A percentile compares a stretch with the other conserved stretches of the same genome.
These are phyloP conservation scores for Lathyrus oleraceus DNA, from an alignment of 306 rosid species.

Conservation along the genomic window DNA sequence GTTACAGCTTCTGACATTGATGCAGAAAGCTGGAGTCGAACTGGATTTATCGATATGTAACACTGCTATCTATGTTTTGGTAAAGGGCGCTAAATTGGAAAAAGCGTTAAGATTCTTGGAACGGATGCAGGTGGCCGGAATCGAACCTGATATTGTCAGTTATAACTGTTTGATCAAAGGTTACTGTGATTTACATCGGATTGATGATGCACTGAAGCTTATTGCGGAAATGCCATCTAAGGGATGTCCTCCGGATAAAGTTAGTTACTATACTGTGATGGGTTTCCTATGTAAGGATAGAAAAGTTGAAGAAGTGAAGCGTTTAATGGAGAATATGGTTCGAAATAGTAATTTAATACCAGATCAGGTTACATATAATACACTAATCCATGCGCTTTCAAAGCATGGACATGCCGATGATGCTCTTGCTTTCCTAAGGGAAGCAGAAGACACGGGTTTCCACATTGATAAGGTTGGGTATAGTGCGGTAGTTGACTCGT, in stretches of 20 bases:
- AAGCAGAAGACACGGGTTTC: conserved; percentile 71
- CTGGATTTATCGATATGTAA: conserved; percentile 71
- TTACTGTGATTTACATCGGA: conserved; percentile 59
- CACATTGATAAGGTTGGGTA: conserved; percentile 77
- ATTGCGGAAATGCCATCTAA: conserved; percentile 63
- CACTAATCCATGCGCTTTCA: conserved; percentile 65
- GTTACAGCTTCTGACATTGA: conserved; percentile 67
- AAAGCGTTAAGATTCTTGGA: conserved; percentile 67
- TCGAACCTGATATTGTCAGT: conserved; percentile 64
- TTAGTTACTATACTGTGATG: conserved; percentile 84
- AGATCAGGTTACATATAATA: conserved; percentile 82
- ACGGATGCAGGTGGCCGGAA: conserved; percentile 66
- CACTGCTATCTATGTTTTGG: conserved; percentile 75
- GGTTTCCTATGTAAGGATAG: conserved; percentile 68
- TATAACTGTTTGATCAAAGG: conserved; percentile 86
- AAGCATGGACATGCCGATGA: conserved; percentile 77
- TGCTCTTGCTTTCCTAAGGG: conserved; percentile 69
- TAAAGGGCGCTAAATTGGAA: conserved; percentile 55
- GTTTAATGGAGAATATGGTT: conserved; percentile 62
- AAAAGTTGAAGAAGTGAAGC: conserved; percentile 59
- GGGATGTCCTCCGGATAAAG: conserved; percentile 76
- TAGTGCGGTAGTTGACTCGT: conserved; percentile 81
- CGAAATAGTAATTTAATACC: conserved; percentile 52
- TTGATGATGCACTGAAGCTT: conserved; percentile 64
- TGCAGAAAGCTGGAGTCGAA: conserved; percentile 90